Evolutionary conservation across 352 stramenopile species (phyloP), one percentile per base, ranked within the genome.

Genomic region (Phytophthora vignae): DNA sequence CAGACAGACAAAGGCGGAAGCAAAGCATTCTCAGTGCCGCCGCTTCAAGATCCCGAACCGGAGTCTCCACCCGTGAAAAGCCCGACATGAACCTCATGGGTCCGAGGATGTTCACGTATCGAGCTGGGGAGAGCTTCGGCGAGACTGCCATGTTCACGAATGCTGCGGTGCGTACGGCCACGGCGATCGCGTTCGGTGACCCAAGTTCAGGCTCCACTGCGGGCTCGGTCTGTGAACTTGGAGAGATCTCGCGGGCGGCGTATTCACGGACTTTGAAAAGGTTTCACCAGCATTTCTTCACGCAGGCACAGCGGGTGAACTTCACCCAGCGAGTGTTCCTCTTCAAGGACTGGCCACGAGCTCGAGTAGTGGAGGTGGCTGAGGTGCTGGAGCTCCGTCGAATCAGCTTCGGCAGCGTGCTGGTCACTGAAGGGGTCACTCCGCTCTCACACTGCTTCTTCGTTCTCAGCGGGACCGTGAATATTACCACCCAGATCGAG

Each of bases 121-220:
- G 76, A 49, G 69, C 73, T 12, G 81, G 81, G 21, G 81, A 88
- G 36, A 69, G 74, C 61, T 83, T 88, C 72, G 81, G 81, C 3
- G 81, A 88, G 59, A 86, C 81, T 0, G 81, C 81, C 4, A 83
- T 91, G 75, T 88, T 91, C 53, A 83, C 76, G 9, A 76, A 61
- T 40, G 83, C 87, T 4, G 76, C 73, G n/a, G 72, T 68, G 15
- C 79, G 83, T 38, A 91, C 83, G 44, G 83, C 83, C 10, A 87
- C 83, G 9, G 83, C 83, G 0, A 74, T 89, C 14, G 83, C 83
- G 3, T 74, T 78, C 17, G 71, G 79, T 21, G 42, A 64, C 1
- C 19, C 66, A 19, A 60, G 11, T 14, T 40, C 57, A 14, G 53
- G 57, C 50, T 49, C 55, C 40, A 56, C 29, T 62, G 5, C 31